phyloP scores from a whole-genome alignment of 208 protist genomes.

The Trypanosoma avium region DNA sequence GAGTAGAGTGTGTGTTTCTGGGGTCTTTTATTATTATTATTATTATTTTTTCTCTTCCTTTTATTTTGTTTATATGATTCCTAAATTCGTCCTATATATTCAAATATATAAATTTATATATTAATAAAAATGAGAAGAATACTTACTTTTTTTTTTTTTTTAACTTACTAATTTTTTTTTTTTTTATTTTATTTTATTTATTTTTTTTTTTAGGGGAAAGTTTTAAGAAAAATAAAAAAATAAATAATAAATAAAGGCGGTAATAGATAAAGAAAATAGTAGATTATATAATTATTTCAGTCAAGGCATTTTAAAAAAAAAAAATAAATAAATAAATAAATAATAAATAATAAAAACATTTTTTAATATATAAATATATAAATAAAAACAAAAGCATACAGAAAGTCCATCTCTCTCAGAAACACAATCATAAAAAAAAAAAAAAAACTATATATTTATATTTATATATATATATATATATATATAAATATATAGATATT shows the following conservation, averaged over 20 bases:
- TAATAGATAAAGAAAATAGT: conserved; percentile 3
- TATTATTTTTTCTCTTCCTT: conserved; percentile 2
- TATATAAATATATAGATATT: background rate
- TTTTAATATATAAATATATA: background rate
- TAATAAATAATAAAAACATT: no score
- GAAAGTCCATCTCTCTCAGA: background rate
- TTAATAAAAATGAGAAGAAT: background rate
- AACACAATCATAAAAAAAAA: conserved; percentile 1
- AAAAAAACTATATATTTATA: conserved; percentile 2
- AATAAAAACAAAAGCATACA: background rate
- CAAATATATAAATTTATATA: background rate
- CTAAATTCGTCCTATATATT: background rate
- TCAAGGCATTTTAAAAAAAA: background rate
- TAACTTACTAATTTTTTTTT: background rate
- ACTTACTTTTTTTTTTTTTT: background rate
- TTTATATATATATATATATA: background rate
- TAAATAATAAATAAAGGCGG: background rate
- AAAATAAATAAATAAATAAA: no score
- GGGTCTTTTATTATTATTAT: conserved; percentile 9
- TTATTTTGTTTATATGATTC: background rate
- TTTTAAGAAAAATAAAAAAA: background rate
- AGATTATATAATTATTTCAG: conserved; percentile 1
- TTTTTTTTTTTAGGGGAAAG: background rate
- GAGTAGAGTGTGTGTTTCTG: conserved; percentile 1
- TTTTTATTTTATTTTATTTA: background rate